phyloP scores from a whole-genome alignment of 257 asterid genomes.

The Thymus quinquecostatus region DNA sequence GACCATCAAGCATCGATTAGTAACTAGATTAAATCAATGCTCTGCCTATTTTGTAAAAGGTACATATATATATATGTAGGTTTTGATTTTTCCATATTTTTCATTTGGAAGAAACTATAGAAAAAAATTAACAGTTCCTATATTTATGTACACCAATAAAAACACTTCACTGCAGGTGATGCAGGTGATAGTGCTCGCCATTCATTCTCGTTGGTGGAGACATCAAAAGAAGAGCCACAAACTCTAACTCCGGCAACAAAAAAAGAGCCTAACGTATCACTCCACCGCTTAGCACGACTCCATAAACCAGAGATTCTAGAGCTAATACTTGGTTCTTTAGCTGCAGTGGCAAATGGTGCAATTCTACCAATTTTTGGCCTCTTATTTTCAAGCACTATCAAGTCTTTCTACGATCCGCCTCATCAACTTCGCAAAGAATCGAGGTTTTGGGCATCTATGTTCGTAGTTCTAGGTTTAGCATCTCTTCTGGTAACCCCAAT shows the following conservation, averaged over 20 bases:
- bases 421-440: conserved; percentile 52
- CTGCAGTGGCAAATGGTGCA: conserved; percentile 55
- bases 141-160: no score
- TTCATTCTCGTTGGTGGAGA: conserved; percentile 27
- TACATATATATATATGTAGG: no score
- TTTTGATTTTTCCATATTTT: no score
- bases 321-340: conserved; percentile 52
- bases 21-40: no score
- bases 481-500: conserved; percentile 51
- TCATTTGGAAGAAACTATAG: no score
- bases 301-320: conserved; percentile 51
- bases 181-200: conserved; percentile 31
- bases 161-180: no score
- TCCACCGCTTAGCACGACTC: conserved; percentile 51
- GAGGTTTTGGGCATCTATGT: conserved; percentile 57
- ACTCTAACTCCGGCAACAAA: conserved; percentile 16
- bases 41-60: no score
- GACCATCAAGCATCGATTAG: no score
- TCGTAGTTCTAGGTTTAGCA: conserved; percentile 47
- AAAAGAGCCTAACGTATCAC: conserved; percentile 27
- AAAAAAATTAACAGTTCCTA: no score
- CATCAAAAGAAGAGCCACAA: neutral
- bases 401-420: conserved; percentile 51
- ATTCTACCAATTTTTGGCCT: conserved; percentile 58
- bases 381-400: conserved; percentile 45